phyloP scores from a whole-genome alignment of 1,284 basidiomycete genomes.

The Microbotryomycetes sp. region DNA sequence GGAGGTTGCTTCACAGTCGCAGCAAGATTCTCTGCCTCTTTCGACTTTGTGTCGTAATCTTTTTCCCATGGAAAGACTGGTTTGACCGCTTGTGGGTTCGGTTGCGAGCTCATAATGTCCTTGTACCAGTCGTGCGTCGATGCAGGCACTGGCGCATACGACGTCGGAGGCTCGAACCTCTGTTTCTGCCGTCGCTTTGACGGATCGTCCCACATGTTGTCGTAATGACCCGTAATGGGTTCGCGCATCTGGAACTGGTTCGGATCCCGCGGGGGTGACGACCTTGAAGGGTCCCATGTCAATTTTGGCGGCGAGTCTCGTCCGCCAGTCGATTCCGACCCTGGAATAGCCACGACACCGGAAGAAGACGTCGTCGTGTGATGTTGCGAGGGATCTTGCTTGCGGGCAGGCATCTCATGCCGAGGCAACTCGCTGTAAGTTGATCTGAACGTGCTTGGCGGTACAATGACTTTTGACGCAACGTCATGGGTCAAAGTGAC shows the following conservation, averaged over 20 bases:
- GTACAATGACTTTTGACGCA: constrained; percentile 18
- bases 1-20: constrained; percentile 40
- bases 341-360: not conserved
- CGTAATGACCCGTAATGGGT: constrained; percentile 43
- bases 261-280: constrained; percentile 43
- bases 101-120: constrained; percentile 46
- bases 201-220: constrained; percentile 48
- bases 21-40: constrained; percentile 30
- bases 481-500: constrained; percentile 41
- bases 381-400: not conserved
- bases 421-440: constrained; percentile 63
- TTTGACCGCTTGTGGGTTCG: constrained; percentile 65
- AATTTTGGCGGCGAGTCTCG: constrained; percentile 35
- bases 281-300: constrained; percentile 46
- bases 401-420: constrained; percentile 38
- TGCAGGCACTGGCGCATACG: constrained; percentile 38
- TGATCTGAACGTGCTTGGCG: constrained; percentile 32
- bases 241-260: constrained; percentile 45
- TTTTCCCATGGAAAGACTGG: constrained; percentile 93
- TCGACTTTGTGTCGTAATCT: constrained; percentile 31
- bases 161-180: constrained; percentile 55
- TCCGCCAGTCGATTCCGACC: not conserved
- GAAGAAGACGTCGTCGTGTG: not conserved
- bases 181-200: constrained; percentile 34
- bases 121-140: constrained; percentile 45